Evolutionary conservation across 768 basidiomycete species (phyloP).

Genomic region (Panellus pusillus): DNA sequence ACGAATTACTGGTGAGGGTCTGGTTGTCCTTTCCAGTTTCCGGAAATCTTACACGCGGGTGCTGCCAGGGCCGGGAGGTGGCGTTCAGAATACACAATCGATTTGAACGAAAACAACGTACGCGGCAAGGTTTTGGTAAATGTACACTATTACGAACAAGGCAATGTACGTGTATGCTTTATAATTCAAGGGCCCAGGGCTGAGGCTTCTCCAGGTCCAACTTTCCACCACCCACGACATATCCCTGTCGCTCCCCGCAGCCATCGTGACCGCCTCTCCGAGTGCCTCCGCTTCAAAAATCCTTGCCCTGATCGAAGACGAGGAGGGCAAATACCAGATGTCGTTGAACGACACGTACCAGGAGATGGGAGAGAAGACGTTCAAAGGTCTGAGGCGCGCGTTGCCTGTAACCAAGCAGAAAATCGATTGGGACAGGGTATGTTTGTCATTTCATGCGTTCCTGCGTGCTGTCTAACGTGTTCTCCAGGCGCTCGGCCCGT

Average conservation of each 20-base stretch:
- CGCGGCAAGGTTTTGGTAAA: constrained; percentile 77
- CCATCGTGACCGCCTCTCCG: constrained; percentile 53
- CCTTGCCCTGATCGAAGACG: constrained; percentile 76
- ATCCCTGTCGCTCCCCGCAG: constrained; percentile 62
- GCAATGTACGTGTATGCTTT: constrained; percentile 61
- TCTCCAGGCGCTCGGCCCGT: constrained; percentile 26
- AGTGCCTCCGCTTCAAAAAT: constrained; percentile 64
- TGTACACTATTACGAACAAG: constrained; percentile 97
- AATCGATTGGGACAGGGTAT: constrained; percentile 92
- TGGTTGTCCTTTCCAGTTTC: background rate
- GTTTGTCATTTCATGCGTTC: constrained; percentile 13
- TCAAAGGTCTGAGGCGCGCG: constrained; percentile 87
- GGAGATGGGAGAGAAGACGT: constrained; percentile 90
- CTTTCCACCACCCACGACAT: constrained; percentile 73
- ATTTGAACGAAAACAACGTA: constrained; percentile 62
- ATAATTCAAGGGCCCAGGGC: background rate
- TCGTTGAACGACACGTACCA: constrained; percentile 82
- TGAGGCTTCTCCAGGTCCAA: constrained; percentile 67
- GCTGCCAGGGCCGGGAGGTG: constrained; percentile 85
- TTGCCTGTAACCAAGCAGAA: constrained; percentile 92
- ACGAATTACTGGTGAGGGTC: constrained; percentile 79
- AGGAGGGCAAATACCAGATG: constrained; percentile 78
- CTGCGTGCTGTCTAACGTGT: background rate
- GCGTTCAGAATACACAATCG: constrained; percentile 83
- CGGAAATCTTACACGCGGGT: background rate